Conservation (phyloP, 208 protist genomes). For the Phytomonas francai region DNA sequence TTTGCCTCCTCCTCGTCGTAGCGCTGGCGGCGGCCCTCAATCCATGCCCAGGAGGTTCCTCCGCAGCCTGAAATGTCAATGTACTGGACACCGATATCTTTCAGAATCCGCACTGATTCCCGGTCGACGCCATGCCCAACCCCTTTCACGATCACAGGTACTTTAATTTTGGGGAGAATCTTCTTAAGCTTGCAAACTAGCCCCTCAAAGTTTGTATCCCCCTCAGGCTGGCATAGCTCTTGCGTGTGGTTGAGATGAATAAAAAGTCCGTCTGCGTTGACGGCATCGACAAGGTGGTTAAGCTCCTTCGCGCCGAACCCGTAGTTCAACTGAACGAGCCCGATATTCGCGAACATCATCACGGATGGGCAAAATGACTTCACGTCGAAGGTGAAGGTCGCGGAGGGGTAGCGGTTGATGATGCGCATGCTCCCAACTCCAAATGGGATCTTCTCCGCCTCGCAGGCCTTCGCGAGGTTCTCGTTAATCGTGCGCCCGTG, state of each 20-base stretch:
- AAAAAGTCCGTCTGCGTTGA: conserved; percentile 84
- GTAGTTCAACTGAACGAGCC: conserved; percentile 90
- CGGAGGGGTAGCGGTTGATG: conserved; percentile 79
- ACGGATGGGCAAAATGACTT: conserved; percentile 84
- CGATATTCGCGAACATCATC: conserved; percentile 89
- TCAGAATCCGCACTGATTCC: conserved; percentile 51
- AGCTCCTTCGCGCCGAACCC: conserved; percentile 82
- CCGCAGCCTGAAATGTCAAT: conserved; percentile 87
- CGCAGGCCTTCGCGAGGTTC: conserved; percentile 85
- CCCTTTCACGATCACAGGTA: conserved; percentile 86
- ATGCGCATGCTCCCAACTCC: conserved; percentile 88
- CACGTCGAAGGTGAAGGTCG: conserved; percentile 81
- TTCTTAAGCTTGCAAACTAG: conserved; percentile 63
- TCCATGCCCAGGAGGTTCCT: conserved; percentile 90
- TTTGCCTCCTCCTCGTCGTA: conserved; percentile 54
- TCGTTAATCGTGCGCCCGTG: conserved; percentile 89
- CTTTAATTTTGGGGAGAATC: conserved; percentile 73
- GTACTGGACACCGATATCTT: conserved; percentile 72
- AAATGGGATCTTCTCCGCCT: conserved; percentile 82
- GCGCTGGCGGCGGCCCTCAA: conserved; percentile 73
- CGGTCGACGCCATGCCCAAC: conserved; percentile 87
- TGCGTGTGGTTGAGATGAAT: conserved; percentile 90
- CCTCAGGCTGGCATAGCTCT: conserved; percentile 87
- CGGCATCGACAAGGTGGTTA: conserved; percentile 71
- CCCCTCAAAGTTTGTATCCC: conserved; percentile 86